Evolutionary conservation across 2,329 filamentous ascomycete species (phyloP).

Genomic region (Fusarium sambucinum): DNA sequence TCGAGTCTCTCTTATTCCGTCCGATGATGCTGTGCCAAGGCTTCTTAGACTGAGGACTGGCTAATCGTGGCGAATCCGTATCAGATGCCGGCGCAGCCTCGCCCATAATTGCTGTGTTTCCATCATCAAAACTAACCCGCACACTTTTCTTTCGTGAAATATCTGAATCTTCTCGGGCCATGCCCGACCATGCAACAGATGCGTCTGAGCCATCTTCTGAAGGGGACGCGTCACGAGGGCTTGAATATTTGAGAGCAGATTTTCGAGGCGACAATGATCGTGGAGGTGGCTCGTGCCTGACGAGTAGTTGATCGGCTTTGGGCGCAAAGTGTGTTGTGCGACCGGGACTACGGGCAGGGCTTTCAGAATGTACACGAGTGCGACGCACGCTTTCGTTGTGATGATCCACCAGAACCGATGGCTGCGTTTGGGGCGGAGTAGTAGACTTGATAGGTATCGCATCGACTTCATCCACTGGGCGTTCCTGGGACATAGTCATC

Average conservation of each 20-base stretch:
- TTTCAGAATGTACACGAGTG: slow-evolving; percentile 63
- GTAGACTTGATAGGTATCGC: slow-evolving; percentile 51
- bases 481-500: slow-evolving; percentile 13
- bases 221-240: slow-evolving; percentile 66
- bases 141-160: slow-evolving; percentile 71
- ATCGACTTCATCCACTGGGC: slow-evolving; percentile 49
- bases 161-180: slow-evolving; percentile 54
- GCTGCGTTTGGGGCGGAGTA: slow-evolving; percentile 6
- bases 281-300: slow-evolving; percentile 76
- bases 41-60: slow-evolving; percentile 56
- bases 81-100: slow-evolving; percentile 57
- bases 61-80: slow-evolving; percentile 55
- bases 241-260: slow-evolving; percentile 76
- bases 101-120: slow-evolving; percentile 66
- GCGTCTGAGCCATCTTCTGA: slow-evolving; percentile 62
- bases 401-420: slow-evolving; percentile 15
- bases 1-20: slow-evolving; percentile 60
- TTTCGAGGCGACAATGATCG: slow-evolving; percentile 82
- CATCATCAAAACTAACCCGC: slow-evolving; percentile 84
- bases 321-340: slow-evolving; percentile 76
- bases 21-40: slow-evolving; percentile 66
- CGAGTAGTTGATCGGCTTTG: slow-evolving; percentile 64
- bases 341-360: slow-evolving; percentile 75
- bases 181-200: slow-evolving; percentile 50
- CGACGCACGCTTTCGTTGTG: slow-evolving; percentile 40